phyloP scores from a whole-genome alignment of 345 rosid species.

The Brassica juncea region DNA sequence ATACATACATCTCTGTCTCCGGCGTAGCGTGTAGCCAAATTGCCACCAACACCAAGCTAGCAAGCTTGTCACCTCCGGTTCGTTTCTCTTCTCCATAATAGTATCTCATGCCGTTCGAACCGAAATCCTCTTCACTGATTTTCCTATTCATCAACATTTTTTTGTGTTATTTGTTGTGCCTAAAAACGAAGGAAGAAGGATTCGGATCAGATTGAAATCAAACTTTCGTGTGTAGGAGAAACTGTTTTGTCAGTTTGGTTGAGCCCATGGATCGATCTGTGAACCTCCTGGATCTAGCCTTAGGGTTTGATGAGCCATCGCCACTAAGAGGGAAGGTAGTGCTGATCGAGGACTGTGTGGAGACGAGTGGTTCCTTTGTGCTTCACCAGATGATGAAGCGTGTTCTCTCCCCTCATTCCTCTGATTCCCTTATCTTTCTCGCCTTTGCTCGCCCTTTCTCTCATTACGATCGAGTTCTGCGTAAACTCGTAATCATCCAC shows the following conservation, averaged over 20 bases:
- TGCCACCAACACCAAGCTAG: background rate
- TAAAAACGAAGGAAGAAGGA: background rate
- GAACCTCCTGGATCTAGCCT: conserved; percentile 69
- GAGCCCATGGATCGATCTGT: conserved; percentile 45
- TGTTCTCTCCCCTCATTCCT: conserved; percentile 51
- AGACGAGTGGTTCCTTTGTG: conserved; percentile 76
- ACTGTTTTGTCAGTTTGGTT: background rate
- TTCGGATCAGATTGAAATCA: background rate
- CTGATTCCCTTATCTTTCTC: conserved; percentile 58
- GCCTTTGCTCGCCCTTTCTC: conserved; percentile 83
- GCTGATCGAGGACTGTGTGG: conserved; percentile 74
- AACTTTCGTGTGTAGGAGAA: background rate
- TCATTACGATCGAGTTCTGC: conserved; percentile 82
- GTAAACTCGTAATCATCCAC: conserved; percentile 56
- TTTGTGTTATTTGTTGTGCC: too few relatives aligned
- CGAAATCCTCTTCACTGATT: background rate
- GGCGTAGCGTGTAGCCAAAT: too few relatives aligned
- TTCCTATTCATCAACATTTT: background rate
- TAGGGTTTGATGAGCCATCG: conserved; percentile 60
- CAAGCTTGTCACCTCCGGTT: background rate
- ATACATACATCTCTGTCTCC: background rate
- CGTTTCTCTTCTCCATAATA: background rate
- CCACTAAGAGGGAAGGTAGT: conserved; percentile 57
- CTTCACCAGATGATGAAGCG: conserved; percentile 85
- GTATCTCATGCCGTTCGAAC: background rate